Evolutionary conservation across 164 flowering plant genomes (phyloP), one percentile per base, ranked within the genome.

Genomic region (Piper betle): DNA sequence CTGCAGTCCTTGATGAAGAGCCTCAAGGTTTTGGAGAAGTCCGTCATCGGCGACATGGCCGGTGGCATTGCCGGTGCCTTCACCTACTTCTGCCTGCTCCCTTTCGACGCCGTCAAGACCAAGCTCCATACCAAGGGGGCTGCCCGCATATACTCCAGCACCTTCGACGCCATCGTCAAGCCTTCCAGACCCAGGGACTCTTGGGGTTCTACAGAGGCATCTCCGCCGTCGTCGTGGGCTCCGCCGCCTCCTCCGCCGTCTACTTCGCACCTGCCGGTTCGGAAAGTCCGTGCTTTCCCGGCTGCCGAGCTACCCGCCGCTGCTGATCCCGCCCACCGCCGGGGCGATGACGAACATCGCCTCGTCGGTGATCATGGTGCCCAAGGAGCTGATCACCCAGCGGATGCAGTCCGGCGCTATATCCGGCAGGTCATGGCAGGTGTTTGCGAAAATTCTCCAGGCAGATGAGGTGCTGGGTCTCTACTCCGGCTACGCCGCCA

Each of bases 281-380:
- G 98, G 94, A 16, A 93, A 93, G 72, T 90, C 97, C 15, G 3
- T 90, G 25, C 66, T 93, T 33, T 80, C 95, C 1, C 82, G 79
- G 64, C 13, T 86, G 0, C 76, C 69, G 6, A 53, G 59, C 3
- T 86, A 58, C 69, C 97, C 99, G 0, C 16, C 87, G 20, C 58
- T 90, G 56, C 75, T 90, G 3, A 77, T 93, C 39, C 99, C 99
- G 40, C 99, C 96, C 0, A 81, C 89, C 13, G 99, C 99, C 20
- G 99, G 99, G 13, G 97, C 97, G 25, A 86, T 88, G 96, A 96
- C 97, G 18, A 93, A 90, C 46, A 79, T 93, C n/a, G 80, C 85
- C 37, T 90, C 97, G 2, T 93, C 99, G 0, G 94, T 92, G 0
- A 85, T 93, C 18, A 93, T 93, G 99, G 99, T 93, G 56, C 99